phyloP scores from a whole-genome alignment of 208 protist species.

The Leishmania gerbilli region DNA sequence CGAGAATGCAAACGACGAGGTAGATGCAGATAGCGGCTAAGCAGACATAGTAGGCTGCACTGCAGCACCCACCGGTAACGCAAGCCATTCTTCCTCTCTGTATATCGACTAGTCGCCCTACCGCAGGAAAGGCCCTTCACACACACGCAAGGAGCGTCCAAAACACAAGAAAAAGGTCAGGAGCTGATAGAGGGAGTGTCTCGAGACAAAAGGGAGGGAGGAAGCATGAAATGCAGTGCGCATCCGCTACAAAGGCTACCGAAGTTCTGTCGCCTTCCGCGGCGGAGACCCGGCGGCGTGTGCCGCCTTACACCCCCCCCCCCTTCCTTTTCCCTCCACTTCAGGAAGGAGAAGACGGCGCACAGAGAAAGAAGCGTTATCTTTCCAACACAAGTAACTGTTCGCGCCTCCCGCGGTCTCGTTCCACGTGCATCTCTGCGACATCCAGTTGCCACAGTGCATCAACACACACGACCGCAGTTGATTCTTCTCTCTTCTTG shows the following conservation, averaged over 20 bases:
- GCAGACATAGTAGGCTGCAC: slow-evolving; percentile 21
- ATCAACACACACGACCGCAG: background rate
- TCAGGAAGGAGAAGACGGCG: background rate
- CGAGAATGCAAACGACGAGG: slow-evolving; percentile 21
- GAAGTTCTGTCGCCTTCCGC: background rate
- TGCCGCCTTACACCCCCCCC: background rate
- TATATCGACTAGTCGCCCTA: background rate
- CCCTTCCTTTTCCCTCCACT: background rate
- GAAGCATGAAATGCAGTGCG: background rate
- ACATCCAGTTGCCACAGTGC: background rate
- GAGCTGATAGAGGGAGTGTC: background rate
- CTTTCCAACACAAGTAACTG: background rate
- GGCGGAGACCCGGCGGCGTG: background rate
- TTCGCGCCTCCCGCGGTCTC: background rate
- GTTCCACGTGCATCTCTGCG: background rate
- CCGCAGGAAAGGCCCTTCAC: background rate
- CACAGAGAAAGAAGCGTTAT: background rate
- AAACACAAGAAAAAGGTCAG: background rate
- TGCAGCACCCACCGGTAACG: slow-evolving; percentile 12
- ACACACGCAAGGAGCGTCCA: background rate
- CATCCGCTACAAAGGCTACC: background rate
- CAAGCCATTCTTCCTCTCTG: slow-evolving; percentile 2
- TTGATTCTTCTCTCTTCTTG: background rate
- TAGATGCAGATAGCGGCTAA: slow-evolving; percentile 18
- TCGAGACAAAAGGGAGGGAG: background rate